Evolutionary conservation across 495 filamentous ascomycete species (phyloP), one percentile per base, ranked within the genome.

Genomic region (Aspergillus steynii): DNA sequence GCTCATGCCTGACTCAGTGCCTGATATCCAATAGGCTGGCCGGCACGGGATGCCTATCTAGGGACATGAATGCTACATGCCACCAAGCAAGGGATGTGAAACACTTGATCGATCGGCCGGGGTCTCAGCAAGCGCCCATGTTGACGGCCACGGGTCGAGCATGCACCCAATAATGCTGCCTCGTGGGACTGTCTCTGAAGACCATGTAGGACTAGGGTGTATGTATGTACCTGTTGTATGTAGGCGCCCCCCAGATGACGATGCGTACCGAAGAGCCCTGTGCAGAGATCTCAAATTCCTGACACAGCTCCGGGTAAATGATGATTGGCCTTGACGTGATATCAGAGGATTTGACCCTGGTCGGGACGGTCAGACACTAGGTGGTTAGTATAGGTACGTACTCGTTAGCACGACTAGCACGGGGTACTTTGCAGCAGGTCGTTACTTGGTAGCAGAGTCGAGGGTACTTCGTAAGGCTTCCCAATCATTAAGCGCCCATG

Each of bases 401-500:
- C 10, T 20, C 12, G 37, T 14, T 12, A 42, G 37, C 37, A 37
- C 34, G 10, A 8, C 10, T 14, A 14, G 37, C 14, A 42, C 37
- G 37, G 37, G 14, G 37, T 34, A 34, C 31, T 34, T 9, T 9
- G 31, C 9, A 34, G 31, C 5, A 34, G 31, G 31, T 34, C 20
- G 20, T 20, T 20, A 20, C 20, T 20, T 20, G 20, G 20, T 20
- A 20, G 20, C 20, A 20, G 20, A 20, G 20, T 20, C 20, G 20
- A 20, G 20, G 20, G 20, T 20, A 20, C 20, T 42, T 42, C 37
- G 37, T 42, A 12, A 42, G 37, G 37, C 37, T 4, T 42, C 12
- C 34, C 37, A 42, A 50, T 50, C 48, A 20, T 50, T 50, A 25
- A 50, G 27, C 48, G 27, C 20, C 25, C n/a, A 50, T 26, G 48